Evolutionary conservation across 352 stramenopile species (phyloP).

Genomic region (Phytophthora multivora): DNA sequence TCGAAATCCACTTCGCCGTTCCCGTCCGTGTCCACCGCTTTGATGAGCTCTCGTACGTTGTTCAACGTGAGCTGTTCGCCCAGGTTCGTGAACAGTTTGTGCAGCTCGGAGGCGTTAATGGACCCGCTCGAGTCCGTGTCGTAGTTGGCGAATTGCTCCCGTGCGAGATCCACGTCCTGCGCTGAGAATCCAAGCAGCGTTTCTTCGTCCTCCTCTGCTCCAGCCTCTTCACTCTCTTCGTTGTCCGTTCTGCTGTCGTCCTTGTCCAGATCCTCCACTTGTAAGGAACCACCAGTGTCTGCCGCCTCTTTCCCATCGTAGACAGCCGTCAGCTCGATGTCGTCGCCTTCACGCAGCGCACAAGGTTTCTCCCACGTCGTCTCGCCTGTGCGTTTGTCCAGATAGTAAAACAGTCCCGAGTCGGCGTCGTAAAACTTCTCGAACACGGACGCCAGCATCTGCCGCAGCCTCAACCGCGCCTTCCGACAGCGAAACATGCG

Average conservation of each 20-base stretch:
- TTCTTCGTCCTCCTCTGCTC: slow-evolving; percentile 19
- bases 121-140: slow-evolving; percentile 66
- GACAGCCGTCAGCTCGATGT: slow-evolving; percentile 49
- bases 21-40: slow-evolving; percentile 53
- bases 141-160: slow-evolving; percentile 64
- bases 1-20: slow-evolving; percentile 78
- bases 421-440: slow-evolving; percentile 77
- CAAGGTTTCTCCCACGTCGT: slow-evolving; percentile 79
- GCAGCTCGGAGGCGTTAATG: slow-evolving; percentile 64
- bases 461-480: slow-evolving; percentile 44
- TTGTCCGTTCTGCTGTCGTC: slow-evolving; percentile 23
- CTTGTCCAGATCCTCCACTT: slow-evolving; percentile 29
- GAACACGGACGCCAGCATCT: slow-evolving; percentile 61
- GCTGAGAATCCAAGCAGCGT: slow-evolving; percentile 43
- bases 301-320: slow-evolving; percentile 28
- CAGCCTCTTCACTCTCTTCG: neutral
- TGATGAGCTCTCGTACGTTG: slow-evolving; percentile 62
- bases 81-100: slow-evolving; percentile 58
- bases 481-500: slow-evolving; percentile 61
- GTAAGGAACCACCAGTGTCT: slow-evolving; percentile 2
- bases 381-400: slow-evolving; percentile 70
- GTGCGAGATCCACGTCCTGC: slow-evolving; percentile 47
- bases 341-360: slow-evolving; percentile 48
- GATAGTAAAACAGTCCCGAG: slow-evolving; percentile 71
- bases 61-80: slow-evolving; percentile 66